Conservation (phyloP, 768 basidiomycete genomes). For the Filobasidium wieringae region DNA sequence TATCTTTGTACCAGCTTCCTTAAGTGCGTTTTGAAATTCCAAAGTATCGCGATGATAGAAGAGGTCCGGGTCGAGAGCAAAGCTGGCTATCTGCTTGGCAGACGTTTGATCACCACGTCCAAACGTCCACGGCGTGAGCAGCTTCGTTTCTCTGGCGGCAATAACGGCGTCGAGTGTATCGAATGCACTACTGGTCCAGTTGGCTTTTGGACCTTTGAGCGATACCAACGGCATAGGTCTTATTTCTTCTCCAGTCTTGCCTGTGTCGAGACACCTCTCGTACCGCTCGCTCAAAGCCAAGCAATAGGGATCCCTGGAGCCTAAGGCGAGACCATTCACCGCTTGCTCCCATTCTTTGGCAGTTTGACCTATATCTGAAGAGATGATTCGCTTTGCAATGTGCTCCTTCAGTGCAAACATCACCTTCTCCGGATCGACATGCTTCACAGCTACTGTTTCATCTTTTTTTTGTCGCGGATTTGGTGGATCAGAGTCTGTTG, state of each 20-base stretch:
- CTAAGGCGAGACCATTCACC: background rate
- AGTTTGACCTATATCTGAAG: background rate
- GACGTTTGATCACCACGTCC: background rate
- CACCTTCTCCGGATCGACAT: too few relatives aligned
- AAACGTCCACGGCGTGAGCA: background rate
- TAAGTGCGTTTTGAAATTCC: background rate
- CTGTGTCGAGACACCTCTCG: background rate
- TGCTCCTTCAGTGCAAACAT: too few relatives aligned
- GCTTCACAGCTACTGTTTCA: background rate
- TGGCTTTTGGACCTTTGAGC: background rate
- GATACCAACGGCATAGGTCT: background rate
- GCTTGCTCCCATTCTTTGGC: background rate
- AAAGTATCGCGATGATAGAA: background rate
- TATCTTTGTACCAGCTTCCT: background rate
- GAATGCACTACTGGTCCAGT: background rate
- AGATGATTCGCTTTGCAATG: background rate
- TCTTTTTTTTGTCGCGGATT: background rate
- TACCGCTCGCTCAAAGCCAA: background rate
- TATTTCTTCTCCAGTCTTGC: background rate
- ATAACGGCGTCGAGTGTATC: background rate
- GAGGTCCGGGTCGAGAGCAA: background rate
- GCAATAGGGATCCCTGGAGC: background rate
- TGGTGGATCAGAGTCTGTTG: background rate
- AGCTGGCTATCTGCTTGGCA: background rate
- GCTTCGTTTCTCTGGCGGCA: background rate